Evolutionary conservation across 192 early-diverging fungal genomes (phyloP).

Genomic region (Coemansia sp.): DNA sequence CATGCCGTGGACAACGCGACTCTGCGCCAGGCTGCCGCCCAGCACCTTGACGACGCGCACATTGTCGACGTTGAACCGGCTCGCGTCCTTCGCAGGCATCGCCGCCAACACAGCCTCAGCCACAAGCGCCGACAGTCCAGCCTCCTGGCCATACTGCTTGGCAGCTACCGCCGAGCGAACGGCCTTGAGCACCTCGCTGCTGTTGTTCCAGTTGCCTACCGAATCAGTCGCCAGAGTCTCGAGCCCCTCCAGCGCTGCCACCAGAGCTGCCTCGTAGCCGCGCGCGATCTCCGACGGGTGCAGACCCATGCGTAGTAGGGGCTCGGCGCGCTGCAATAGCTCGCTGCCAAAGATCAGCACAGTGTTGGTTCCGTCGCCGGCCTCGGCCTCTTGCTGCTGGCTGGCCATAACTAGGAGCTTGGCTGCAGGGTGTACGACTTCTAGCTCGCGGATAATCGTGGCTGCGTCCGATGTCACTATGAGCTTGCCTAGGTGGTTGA

Average conservation of each 20-base stretch:
- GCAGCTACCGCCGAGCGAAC: slow-evolving; percentile 81
- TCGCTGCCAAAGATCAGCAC: slow-evolving; percentile 94
- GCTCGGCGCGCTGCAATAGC: slow-evolving; percentile 91
- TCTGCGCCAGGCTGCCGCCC: slow-evolving; percentile 88
- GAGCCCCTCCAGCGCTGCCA: slow-evolving; percentile 81
- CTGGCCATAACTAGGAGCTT: slow-evolving; percentile 95
- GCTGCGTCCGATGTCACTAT: slow-evolving; percentile 99
- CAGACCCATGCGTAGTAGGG: slow-evolving; percentile 92
- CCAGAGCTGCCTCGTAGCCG: slow-evolving; percentile 88
- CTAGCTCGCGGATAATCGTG: slow-evolving; percentile 96
- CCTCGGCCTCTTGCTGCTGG: slow-evolving; percentile 97
- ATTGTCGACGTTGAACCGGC: slow-evolving; percentile 93
- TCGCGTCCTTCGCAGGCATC: slow-evolving; percentile 83
- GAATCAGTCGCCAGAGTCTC: slow-evolving; percentile 73
- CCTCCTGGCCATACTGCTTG: slow-evolving; percentile 97
- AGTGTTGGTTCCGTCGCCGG: slow-evolving; percentile 96
- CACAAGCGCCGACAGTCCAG: slow-evolving; percentile 79
- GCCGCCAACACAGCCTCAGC: slow-evolving; percentile 81
- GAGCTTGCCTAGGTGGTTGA: slow-evolving; percentile 98
- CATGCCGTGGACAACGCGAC: slow-evolving; percentile 92
- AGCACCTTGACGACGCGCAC: slow-evolving; percentile 97
- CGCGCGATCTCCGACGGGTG: slow-evolving; percentile 94
- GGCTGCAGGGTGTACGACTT: slow-evolving; percentile 97
- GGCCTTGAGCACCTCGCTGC: slow-evolving; percentile 72
- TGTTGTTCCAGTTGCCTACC: slow-evolving; percentile 53